A percentile compares a stretch with the other conserved stretches of the same genome.
Conservation (phyloP, 441 rosid species). For the Brassica balearica region DNA sequence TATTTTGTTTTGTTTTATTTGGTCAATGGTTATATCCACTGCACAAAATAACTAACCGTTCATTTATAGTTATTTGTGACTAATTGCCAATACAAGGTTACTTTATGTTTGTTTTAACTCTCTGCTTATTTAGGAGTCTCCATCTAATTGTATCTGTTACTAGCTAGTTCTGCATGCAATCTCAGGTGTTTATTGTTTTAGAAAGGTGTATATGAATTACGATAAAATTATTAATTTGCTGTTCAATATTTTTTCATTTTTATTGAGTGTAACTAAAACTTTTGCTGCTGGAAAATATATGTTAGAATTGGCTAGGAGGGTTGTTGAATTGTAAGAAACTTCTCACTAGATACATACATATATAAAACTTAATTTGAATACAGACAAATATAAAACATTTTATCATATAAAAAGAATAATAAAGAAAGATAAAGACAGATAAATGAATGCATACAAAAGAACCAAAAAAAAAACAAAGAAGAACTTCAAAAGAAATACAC, state of each 20-base stretch:
- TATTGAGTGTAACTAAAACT: neutral
- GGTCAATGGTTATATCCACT: neutral
- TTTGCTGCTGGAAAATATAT: neutral
- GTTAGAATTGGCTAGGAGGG: neutral
- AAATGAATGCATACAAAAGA: slow-evolving; percentile 19
- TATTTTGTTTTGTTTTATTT: slow-evolving; percentile 12
- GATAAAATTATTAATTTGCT: neutral
- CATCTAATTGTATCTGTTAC: neutral
- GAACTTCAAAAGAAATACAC: neutral
- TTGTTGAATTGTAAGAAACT: neutral
- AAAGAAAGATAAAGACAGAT: slow-evolving; percentile 11
- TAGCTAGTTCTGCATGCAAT: slow-evolving; percentile 12
- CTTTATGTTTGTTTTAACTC: neutral
- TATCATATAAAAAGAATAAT: slow-evolving; percentile 15
- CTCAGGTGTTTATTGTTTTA: slow-evolving; percentile 4
- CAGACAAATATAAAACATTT: neutral
- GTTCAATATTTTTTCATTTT: neutral
- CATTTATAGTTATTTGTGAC: neutral
- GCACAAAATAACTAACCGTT: neutral
- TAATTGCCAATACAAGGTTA: neutral
- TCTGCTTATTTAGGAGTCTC: neutral
- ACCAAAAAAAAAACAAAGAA: slow-evolving; percentile 8
- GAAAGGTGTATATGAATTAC: neutral
- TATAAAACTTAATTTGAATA: neutral
- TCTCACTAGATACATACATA: neutral